Evolutionary conservation across 768 basidiomycete genomes (phyloP).

Genomic region (Suillus luteus): DNA sequence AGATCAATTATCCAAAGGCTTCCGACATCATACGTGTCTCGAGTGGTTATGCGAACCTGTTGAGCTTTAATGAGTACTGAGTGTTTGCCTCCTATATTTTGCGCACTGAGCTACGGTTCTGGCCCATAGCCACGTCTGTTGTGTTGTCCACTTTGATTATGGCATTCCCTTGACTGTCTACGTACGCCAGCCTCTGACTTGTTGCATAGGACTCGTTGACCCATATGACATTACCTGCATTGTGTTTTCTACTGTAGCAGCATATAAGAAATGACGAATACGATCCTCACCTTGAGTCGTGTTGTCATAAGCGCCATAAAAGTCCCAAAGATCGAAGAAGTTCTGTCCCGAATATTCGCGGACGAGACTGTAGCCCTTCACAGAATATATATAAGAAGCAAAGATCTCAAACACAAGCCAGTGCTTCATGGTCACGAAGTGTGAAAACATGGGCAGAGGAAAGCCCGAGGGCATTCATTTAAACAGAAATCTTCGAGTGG

Average conservation of each 20-base stretch:
- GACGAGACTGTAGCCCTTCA: slow-evolving; percentile 37
- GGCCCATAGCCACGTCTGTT: slow-evolving; percentile 49
- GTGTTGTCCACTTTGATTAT: slow-evolving; percentile 77
- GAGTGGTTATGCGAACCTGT: slow-evolving; percentile 48
- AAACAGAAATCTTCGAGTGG: slow-evolving; percentile 13
- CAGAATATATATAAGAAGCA: slow-evolving; percentile 10
- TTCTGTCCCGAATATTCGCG: slow-evolving; percentile 47
- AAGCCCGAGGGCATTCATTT: slow-evolving; percentile 5
- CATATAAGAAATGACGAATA: slow-evolving; percentile 21
- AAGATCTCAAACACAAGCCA: slow-evolving; percentile 11
- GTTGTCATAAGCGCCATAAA: slow-evolving; percentile 52
- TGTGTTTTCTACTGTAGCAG: slow-evolving; percentile 6
- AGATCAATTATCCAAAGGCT: slow-evolving; percentile 50
- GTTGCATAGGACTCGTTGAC: slow-evolving; percentile 49
- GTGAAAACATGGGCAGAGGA: background rate
- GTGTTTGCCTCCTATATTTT: background rate
- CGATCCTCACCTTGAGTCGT: slow-evolving; percentile 40
- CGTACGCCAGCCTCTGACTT: slow-evolving; percentile 53
- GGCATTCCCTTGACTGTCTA: slow-evolving; percentile 62
- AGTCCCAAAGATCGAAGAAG: slow-evolving; percentile 61
- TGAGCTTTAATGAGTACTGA: slow-evolving; percentile 16
- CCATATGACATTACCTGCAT: slow-evolving; percentile 64
- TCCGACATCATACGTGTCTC: slow-evolving; percentile 44
- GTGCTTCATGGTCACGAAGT: slow-evolving; percentile 16
- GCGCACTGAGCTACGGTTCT: slow-evolving; percentile 60